A percentile compares a stretch with the other conserved stretches of the same genome.
phyloP scores from a whole-genome alignment of 148 eudicot species.

The Hydrangea macrophylla region DNA sequence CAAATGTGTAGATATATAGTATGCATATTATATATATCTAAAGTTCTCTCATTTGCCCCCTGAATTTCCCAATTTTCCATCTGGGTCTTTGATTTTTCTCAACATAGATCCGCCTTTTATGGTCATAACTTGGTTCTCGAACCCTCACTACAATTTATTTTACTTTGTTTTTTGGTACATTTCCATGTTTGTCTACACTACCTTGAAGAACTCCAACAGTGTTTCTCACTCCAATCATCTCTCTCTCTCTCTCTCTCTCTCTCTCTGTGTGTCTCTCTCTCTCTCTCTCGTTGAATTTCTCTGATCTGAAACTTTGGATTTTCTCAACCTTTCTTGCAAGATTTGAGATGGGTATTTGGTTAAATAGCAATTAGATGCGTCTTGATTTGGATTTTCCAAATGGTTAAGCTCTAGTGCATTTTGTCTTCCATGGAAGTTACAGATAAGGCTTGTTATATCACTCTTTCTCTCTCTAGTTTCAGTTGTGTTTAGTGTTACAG shows the following conservation, averaged over 20 bases:
- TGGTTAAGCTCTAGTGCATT: background rate
- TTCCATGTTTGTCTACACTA: background rate
- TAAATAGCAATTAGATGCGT: slow-evolving; percentile 15
- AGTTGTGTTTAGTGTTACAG: slow-evolving; percentile 48
- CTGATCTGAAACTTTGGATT: background rate
- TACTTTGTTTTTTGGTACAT: too few relatives aligned
- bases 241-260: too few relatives aligned
- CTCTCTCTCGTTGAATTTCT: too few relatives aligned
- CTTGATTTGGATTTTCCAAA: background rate
- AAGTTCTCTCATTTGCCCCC: background rate
- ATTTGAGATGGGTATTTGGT: slow-evolving; percentile 16
- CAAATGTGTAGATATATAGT: too few relatives aligned
- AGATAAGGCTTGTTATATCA: slow-evolving; percentile 15
- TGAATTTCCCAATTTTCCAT: background rate
- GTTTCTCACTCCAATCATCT: slow-evolving; percentile 8
- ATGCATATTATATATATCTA: background rate
- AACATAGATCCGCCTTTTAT: background rate
- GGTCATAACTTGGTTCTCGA: background rate
- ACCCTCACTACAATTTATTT: background rate
- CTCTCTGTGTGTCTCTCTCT: too few relatives aligned
- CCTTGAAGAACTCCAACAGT: background rate
- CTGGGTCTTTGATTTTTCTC: background rate
- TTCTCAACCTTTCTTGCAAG: background rate
- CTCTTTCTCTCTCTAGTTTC: slow-evolving; percentile 24
- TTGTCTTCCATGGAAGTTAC: slow-evolving; percentile 15